These are phyloP conservation scores for Reutealis trisperma DNA, from an alignment of 345 rosid species.

Conservation along the genomic window DNA sequence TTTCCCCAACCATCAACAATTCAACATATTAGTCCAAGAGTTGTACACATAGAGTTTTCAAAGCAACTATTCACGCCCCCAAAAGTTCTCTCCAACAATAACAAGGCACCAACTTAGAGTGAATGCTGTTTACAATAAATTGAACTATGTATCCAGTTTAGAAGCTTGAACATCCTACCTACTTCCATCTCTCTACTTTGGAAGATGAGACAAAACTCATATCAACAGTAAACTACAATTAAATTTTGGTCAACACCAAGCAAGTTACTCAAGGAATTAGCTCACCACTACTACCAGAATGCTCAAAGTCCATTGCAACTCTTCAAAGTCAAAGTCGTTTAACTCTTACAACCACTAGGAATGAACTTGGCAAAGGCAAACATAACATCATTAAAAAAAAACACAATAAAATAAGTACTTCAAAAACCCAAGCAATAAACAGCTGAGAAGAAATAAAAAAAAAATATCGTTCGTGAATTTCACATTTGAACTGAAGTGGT, in stretches of 20 bases:
- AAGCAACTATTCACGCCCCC: not conserved
- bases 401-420: not conserved
- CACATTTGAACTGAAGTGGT: conserved; percentile 3
- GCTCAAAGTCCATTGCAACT: conserved; percentile 38
- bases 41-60: not conserved
- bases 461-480: not conserved
- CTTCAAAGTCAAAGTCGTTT: conserved; percentile 7
- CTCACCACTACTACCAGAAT: conserved; percentile 51
- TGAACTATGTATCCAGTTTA: not conserved
- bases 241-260: not conserved
- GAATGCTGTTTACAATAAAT: not conserved
- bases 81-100: not conserved
- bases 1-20: not conserved
- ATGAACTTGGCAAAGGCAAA: not conserved
- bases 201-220: not conserved
- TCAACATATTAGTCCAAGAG: not conserved
- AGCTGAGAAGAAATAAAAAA: conserved; percentile 22
- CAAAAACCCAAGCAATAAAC: conserved; percentile 9
- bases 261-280: not conserved
- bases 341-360: not conserved
- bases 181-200: not conserved
- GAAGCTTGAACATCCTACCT: not conserved
- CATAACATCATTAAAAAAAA: not conserved
- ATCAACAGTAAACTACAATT: not conserved
- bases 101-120: not conserved